Evolutionary conservation across 73 alveolate genomes (phyloP), one percentile per base, ranked within the genome.

Genomic region (Paramecium caudatum): DNA sequence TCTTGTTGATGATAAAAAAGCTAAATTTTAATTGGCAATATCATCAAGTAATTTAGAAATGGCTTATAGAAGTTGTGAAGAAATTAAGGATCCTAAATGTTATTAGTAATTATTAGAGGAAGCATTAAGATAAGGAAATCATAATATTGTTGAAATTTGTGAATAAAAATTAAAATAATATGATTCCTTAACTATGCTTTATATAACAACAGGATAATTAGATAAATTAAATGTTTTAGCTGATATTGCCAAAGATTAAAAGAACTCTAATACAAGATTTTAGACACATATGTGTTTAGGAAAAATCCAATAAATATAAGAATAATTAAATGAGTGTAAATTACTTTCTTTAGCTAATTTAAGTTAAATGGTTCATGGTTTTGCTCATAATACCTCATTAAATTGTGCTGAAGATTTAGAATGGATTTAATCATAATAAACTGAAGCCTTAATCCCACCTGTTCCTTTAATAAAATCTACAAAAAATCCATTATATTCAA

Each of bases 111-210:
- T 86, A 63, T 70, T 74, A 17, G 81, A 86, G 19, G 93, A 86
- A 86, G 87, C 93, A 5, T 39, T 61, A 32, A 86, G 87, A 86
- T 63, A 86, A 25, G 93, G 93, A 1, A 65, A 86, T 46, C 93
- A 86, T 39, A 34, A 86, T 62, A 62, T 86, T 0, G 82, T 86
- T 5, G 93, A 86, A 86, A 68, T 46, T 39, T 49, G 65, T 62
- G 61, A 41, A 16, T 62, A 86, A 12, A 63, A 86, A 34, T 49
- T 86, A 36, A 86, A 68, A 86, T 47, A 69, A 69, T 63, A 36
- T 86, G 63, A 86, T 21, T 36, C 39, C 49, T 25, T 86, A 0
- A 12, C 90, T 23, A 63, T 86, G 49, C 84, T 86, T 3, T 86
- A 86, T 46, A 36, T 55, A 1, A 45, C 46, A 2, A 17, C 49